phyloP scores from a whole-genome alignment of 2,329 filamentous ascomycete genomes.

The Ophiocordyceps robertsii region DNA sequence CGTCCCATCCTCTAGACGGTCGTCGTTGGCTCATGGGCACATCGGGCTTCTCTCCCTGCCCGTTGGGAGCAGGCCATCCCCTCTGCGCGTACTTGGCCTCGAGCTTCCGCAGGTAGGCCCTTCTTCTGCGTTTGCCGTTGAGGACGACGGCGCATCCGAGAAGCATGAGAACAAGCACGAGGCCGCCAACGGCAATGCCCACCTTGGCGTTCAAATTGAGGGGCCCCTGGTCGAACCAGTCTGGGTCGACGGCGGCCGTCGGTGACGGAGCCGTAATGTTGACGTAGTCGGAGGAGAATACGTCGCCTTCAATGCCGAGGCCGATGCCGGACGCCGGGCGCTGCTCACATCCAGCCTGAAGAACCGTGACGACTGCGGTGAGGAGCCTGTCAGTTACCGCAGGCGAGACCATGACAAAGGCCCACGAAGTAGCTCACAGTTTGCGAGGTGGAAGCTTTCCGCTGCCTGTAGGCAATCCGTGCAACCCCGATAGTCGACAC shows the following conservation, averaged over 20 bases:
- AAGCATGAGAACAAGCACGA: constrained; percentile 32
- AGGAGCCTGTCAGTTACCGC: constrained; percentile 9
- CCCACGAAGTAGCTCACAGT: constrained; percentile 29
- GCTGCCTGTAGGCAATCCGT: constrained; percentile 29
- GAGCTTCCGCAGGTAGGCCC: constrained; percentile 34
- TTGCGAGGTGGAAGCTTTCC: constrained; percentile 30
- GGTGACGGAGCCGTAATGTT: constrained; percentile 36
- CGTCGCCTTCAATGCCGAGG: constrained; percentile 34
- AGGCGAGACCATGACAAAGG: background rate
- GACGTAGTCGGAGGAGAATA: constrained; percentile 35
- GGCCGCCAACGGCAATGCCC: constrained; percentile 39
- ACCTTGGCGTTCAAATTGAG: constrained; percentile 41
- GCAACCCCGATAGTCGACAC: constrained; percentile 26
- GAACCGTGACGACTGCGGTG: constrained; percentile 28
- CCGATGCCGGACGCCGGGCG: constrained; percentile 30
- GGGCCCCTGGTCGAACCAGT: constrained; percentile 27
- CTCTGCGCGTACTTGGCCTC: constrained; percentile 23
- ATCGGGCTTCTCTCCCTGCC: constrained; percentile 14
- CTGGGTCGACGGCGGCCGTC: constrained; percentile 22
- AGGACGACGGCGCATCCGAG: constrained; percentile 40
- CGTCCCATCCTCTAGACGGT: constrained; percentile 25
- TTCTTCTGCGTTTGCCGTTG: constrained; percentile 41
- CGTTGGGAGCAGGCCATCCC: constrained; percentile 25
- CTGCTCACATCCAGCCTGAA: constrained; percentile 44
- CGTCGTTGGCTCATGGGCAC: constrained; percentile 36